Evolutionary conservation across 805 yeast species (phyloP).

Genomic region (Maudiozyma serrabonitensis): DNA sequence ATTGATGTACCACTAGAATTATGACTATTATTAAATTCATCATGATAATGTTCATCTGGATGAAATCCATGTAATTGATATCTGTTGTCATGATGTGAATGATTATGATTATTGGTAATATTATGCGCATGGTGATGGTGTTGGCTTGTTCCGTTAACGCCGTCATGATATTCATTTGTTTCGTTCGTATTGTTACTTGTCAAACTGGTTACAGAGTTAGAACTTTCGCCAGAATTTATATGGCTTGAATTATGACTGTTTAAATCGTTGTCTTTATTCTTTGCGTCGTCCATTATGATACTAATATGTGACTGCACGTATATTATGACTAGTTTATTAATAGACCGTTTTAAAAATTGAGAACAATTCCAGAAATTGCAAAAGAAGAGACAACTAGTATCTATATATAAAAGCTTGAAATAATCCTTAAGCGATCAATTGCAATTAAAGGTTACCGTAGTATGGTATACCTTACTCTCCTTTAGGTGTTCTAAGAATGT

Average conservation of each 20-base stretch:
- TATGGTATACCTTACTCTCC: too few relatives aligned
- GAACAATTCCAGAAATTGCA: too few relatives aligned
- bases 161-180: background rate
- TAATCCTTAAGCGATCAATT: too few relatives aligned
- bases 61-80: background rate
- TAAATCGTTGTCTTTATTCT: background rate
- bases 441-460: too few relatives aligned
- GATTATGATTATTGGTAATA: too few relatives aligned
- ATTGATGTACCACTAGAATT: background rate
- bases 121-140: background rate
- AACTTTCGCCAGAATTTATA: background rate
- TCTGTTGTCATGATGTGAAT: background rate
- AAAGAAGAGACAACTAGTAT: too few relatives aligned
- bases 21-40: background rate
- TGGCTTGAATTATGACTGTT: background rate
- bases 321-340: background rate
- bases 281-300: background rate
- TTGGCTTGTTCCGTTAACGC: background rate
- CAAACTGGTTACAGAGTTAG: background rate
- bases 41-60: background rate
- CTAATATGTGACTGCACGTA: background rate
- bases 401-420: too few relatives aligned
- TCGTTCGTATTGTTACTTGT: background rate
- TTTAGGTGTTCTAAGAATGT: too few relatives aligned
- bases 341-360: too few relatives aligned